Conservation (phyloP, 169 alveolate genomes). For the Cryptosporidium tyzzeri region DNA sequence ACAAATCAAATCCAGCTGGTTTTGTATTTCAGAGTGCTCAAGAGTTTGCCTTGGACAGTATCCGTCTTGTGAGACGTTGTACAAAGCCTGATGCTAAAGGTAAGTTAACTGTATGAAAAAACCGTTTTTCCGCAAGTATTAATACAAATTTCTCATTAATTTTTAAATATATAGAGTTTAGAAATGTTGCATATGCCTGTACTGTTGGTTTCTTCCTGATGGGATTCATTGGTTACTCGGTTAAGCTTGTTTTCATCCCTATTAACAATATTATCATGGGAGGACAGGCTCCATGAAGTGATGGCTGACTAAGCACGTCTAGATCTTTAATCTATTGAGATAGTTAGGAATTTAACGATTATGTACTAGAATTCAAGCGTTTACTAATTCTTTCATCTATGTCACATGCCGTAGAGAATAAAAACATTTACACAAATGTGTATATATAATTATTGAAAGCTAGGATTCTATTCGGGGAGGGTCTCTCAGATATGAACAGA, state of each 20-base stretch:
- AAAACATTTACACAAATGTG: neutral
- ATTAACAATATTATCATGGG: conserved; percentile 93
- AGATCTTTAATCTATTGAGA: conserved; percentile 2
- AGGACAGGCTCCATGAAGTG: conserved; percentile 36
- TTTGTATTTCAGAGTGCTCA: conserved; percentile 83
- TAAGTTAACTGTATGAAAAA: conserved; percentile 78
- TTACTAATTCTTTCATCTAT: neutral
- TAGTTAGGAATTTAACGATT: conserved; percentile 46
- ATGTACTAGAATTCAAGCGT: neutral
- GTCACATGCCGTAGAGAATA: neutral
- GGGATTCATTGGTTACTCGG: conserved; percentile 95
- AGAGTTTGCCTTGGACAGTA: conserved; percentile 90
- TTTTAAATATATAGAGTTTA: conserved; percentile 82
- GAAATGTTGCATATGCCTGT: conserved; percentile 92
- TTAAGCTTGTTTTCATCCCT: conserved; percentile 94
- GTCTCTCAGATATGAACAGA: conserved; percentile 30
- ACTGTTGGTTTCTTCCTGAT: conserved; percentile 94
- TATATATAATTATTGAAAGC: neutral
- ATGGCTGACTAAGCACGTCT: neutral
- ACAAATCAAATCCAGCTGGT: conserved; percentile 86
- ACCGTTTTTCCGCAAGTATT: neutral
- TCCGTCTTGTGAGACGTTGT: conserved; percentile 92
- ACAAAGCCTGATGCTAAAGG: conserved; percentile 95
- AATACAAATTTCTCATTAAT: neutral
- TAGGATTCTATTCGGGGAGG: conserved; percentile 32